These are phyloP conservation scores for Aspergillus ustus DNA, from an alignment of 2,329 filamentous ascomycete genomes.

Conservation along the genomic window DNA sequence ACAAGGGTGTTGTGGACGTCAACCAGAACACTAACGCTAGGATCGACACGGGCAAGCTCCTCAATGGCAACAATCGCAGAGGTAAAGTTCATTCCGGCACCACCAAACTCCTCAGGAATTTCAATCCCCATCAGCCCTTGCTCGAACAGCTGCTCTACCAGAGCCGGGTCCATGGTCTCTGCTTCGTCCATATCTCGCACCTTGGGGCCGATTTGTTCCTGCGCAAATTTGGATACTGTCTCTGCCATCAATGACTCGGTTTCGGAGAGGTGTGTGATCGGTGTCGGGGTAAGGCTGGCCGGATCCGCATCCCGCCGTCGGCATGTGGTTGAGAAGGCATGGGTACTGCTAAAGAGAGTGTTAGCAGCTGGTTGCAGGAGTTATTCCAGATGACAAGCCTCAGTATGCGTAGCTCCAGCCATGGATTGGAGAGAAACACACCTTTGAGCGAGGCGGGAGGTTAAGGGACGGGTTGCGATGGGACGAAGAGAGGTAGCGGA, in stretches of 20 bases:
- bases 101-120: slow-evolving; percentile 95
- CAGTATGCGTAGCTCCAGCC: neutral
- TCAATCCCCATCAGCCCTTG: slow-evolving; percentile 97
- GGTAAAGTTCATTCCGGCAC: slow-evolving; percentile 98
- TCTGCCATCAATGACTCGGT: slow-evolving; percentile 88
- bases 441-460: slow-evolving; percentile 48
- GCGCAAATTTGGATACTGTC: slow-evolving; percentile 86
- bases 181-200: slow-evolving; percentile 97
- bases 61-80: slow-evolving; percentile 95
- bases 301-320: slow-evolving; percentile 65
- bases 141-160: slow-evolving; percentile 95
- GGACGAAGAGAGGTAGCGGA: slow-evolving; percentile 45
- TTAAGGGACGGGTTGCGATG: slow-evolving; percentile 42
- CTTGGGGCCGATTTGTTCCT: slow-evolving; percentile 84
- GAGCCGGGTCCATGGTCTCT: slow-evolving; percentile 84
- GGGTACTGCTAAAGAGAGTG: slow-evolving; percentile 40
- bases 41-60: slow-evolving; percentile 91
- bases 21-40: slow-evolving; percentile 90
- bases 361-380: neutral
- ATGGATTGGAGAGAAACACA: slow-evolving; percentile 21
- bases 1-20: slow-evolving; percentile 99
- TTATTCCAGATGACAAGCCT: neutral
- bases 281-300: slow-evolving; percentile 80
- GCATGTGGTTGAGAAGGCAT: slow-evolving; percentile 65
- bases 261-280: slow-evolving; percentile 91